These are phyloP conservation scores for Penicillium nucicola DNA, from an alignment of 495 filamentous ascomycete species.

Conservation along the genomic window DNA sequence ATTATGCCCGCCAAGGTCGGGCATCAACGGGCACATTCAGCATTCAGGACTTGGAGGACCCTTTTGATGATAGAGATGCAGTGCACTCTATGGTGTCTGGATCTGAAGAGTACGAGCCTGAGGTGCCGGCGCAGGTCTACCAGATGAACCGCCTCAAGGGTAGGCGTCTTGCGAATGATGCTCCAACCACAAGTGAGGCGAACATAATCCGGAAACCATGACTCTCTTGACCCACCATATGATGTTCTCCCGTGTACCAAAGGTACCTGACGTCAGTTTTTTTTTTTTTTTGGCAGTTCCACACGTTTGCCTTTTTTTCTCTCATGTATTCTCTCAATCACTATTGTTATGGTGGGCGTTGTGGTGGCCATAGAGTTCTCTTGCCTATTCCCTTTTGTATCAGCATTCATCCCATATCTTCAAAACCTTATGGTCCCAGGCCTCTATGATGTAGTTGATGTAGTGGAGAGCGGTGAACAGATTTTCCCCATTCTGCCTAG, in stretches of 20 bases:
- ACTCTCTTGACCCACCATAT: background rate
- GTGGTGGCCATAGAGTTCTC: too few relatives aligned
- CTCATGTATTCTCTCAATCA: too few relatives aligned
- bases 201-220: background rate
- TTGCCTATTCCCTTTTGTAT: too few relatives aligned
- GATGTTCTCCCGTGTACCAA: background rate
- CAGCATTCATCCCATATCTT: background rate
- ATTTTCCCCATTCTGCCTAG: slow-evolving; percentile 23
- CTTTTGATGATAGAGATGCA: background rate
- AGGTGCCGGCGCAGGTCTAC: background rate
- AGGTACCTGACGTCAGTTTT: slow-evolving; percentile 12
- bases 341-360: too few relatives aligned
- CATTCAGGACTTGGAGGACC: background rate
- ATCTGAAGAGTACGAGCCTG: background rate
- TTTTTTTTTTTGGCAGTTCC: background rate
- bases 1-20: slow-evolving; percentile 63
- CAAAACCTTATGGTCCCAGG: too few relatives aligned
- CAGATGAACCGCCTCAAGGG: background rate
- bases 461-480: slow-evolving; percentile 17
- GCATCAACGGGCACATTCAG: slow-evolving; percentile 9
- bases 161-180: background rate
- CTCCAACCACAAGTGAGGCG: background rate
- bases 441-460: background rate
- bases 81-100: background rate
- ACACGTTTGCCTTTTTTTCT: background rate